Percentiles rank a stretch among this genome's conserved stretches.
Conservation (phyloP, 1,284 basidiomycete genomes). For the Malassezia globosa region DNA sequence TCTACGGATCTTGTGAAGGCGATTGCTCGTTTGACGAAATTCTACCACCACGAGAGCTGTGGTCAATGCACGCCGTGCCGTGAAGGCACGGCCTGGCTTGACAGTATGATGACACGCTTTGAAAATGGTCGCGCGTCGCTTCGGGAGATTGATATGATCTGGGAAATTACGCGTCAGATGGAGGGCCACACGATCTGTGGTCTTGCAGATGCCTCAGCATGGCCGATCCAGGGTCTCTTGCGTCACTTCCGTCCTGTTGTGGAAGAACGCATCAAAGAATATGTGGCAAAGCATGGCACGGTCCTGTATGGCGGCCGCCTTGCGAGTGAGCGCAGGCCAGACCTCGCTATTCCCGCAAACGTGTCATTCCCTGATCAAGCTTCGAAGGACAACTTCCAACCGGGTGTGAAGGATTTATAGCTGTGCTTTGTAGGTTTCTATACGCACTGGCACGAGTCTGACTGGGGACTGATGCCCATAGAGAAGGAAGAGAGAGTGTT, state of each 20-base stretch:
- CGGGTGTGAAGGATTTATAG: constrained; percentile 2
- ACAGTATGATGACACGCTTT: constrained; percentile 51
- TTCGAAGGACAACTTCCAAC: constrained; percentile 10
- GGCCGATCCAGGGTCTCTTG: constrained; percentile 92
- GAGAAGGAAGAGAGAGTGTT: too few relatives aligned
- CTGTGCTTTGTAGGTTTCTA: too few relatives aligned
- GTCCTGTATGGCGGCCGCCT: constrained; percentile 81
- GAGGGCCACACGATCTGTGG: constrained; percentile 82
- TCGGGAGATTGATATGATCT: constrained; percentile 84
- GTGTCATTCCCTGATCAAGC: constrained; percentile 50
- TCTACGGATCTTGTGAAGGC: constrained; percentile 72
- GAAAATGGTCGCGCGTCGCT: constrained; percentile 76
- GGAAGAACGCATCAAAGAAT: constrained; percentile 70
- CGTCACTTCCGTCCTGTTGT: constrained; percentile 73
- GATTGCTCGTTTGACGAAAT: constrained; percentile 73
- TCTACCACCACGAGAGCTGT: constrained; percentile 83
- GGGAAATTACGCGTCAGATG: constrained; percentile 62
- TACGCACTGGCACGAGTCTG: too few relatives aligned
- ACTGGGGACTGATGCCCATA: too few relatives aligned
- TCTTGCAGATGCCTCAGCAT: constrained; percentile 89
- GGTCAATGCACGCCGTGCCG: constrained; percentile 96
- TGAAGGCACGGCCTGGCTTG: constrained; percentile 57
- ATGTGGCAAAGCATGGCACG: constrained; percentile 65
- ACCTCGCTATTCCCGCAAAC: constrained; percentile 69
- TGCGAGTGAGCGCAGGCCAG: constrained; percentile 60